Evolutionary conservation across 2,329 filamentous ascomycete species (phyloP).

Genomic region (Apiospora phragmitis): DNA sequence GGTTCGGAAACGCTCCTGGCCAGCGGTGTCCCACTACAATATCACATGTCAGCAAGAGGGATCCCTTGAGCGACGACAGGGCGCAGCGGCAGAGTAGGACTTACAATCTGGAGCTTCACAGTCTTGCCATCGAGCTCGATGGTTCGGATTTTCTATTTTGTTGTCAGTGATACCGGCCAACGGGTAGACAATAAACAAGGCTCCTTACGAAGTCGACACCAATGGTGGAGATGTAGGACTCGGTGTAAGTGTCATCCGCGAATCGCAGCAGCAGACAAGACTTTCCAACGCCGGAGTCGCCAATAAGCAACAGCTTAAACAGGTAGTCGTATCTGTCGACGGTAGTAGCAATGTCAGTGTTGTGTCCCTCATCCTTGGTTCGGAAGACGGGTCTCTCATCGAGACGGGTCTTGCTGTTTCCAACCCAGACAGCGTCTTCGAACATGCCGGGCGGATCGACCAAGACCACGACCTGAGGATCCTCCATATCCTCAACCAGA

Average conservation of each 20-base stretch:
- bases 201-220: conserved; percentile 93
- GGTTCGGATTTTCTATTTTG: conserved; percentile 91
- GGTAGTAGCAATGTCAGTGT: background rate
- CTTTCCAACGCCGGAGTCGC: conserved; percentile 99
- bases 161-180: conserved; percentile 29
- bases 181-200: background rate
- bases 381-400: background rate
- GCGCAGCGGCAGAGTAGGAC: conserved; percentile 33
- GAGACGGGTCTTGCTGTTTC: background rate
- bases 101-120: conserved; percentile 98
- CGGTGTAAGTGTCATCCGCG: conserved; percentile 98
- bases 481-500: background rate
- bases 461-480: background rate
- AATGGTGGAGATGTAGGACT: conserved; percentile 99
- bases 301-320: conserved; percentile 99
- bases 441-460: background rate
- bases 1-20: conserved; percentile 98
- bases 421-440: conserved; percentile 1
- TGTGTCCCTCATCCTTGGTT: background rate
- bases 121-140: conserved; percentile 99
- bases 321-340: conserved; percentile 95
- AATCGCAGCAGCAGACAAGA: conserved; percentile 97
- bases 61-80: conserved; percentile 5
- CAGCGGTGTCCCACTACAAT: conserved; percentile 93
- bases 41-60: conserved; percentile 29